Percentiles rank a stretch among this genome's conserved stretches.
Conservation (phyloP, 208 protist genomes). For the Herpetomonas tarakana region DNA sequence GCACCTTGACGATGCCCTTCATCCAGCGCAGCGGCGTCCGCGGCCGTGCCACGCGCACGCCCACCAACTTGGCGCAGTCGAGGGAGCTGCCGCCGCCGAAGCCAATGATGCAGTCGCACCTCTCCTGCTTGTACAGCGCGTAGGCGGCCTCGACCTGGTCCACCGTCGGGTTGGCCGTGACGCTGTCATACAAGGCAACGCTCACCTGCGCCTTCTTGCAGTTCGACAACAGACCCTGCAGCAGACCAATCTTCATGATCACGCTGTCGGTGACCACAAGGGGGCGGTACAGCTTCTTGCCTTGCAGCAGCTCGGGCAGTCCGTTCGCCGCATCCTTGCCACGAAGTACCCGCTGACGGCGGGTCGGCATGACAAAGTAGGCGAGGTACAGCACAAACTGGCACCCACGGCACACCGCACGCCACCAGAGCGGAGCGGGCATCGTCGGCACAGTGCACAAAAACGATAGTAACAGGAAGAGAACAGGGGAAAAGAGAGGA, state of each 20-base stretch:
- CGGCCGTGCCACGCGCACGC: slow-evolving; percentile 46
- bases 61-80: slow-evolving; percentile 82
- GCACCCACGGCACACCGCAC: slow-evolving; percentile 20
- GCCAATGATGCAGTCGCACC: slow-evolving; percentile 66
- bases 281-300: slow-evolving; percentile 27
- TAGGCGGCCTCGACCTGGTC: slow-evolving; percentile 36
- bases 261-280: slow-evolving; percentile 50
- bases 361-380: slow-evolving; percentile 33
- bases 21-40: slow-evolving; percentile 38
- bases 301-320: slow-evolving; percentile 30
- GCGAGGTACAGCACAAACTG: slow-evolving; percentile 24
- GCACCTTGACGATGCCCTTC: slow-evolving; percentile 41
- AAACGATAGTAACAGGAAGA: neutral
- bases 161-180: slow-evolving; percentile 52
- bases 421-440: slow-evolving; percentile 35
- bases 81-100: slow-evolving; percentile 86
- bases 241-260: slow-evolving; percentile 57
- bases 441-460: slow-evolving; percentile 11
- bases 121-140: slow-evolving; percentile 23
- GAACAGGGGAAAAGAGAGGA: neutral
- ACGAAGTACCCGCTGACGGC: slow-evolving; percentile 26
- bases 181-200: slow-evolving; percentile 40
- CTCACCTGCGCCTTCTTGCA: slow-evolving; percentile 28
- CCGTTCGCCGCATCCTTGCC: slow-evolving; percentile 24
- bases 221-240: slow-evolving; percentile 25